A percentile compares a stretch with the other conserved stretches of the same genome.
phyloP scores from a whole-genome alignment of 306 rosid species.

The Gleditsia sinensis region DNA sequence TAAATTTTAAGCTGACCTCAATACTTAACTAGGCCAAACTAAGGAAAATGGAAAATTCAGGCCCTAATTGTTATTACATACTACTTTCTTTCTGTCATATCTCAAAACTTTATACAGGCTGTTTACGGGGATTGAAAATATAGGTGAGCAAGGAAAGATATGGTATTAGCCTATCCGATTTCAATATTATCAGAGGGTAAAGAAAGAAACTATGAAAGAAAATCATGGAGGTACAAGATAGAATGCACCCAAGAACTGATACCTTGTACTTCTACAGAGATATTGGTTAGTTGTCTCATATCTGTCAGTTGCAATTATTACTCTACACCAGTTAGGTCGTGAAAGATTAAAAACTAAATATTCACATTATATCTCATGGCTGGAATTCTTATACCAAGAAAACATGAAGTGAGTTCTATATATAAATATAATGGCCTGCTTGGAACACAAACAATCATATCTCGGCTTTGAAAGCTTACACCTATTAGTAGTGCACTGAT shows the following conservation, averaged over 20 bases:
- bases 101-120: no score
- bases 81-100: no score
- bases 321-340: not conserved
- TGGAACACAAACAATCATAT: not conserved
- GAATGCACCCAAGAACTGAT: not conserved
- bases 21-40: no score
- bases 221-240: not conserved
- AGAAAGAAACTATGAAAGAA: not conserved
- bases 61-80: no score
- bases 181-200: not conserved
- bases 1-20: no score
- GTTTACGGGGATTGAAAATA: not conserved
- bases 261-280: not conserved
- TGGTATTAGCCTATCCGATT: not conserved
- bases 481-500: not conserved
- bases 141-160: not conserved
- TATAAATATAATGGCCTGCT: not conserved
- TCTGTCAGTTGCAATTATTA: not conserved
- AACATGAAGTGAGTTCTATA: not conserved
- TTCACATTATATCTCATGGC: not conserved
- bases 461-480: constrained; percentile 14
- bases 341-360: not conserved
- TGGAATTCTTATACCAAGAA: not conserved
- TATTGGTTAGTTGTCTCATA: not conserved
- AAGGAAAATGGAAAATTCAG: no score